Evolutionary conservation across 495 filamentous ascomycete species (phyloP), one percentile per base, ranked within the genome.

Genomic region (Aspergillus bertholletiae): DNA sequence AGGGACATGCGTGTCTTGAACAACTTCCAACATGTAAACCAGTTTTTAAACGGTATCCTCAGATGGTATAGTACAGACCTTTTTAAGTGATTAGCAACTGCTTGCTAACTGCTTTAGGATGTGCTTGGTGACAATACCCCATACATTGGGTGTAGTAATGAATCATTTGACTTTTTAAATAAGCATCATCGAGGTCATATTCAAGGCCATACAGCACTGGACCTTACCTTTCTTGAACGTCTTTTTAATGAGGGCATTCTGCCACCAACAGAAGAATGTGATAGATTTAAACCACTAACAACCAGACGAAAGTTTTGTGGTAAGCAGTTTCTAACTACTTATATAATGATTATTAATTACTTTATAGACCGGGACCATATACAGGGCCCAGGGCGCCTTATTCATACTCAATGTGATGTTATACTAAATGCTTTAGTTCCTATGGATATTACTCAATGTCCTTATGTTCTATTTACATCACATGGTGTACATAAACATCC

Each of bases 391-490:
- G 52, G 52, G 13, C 11, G 26, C 28, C 21, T 54, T 27, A 22
- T 21, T 21, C 43, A 49, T 30, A 37, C 11, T 27, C 2, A 0
- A 1, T 57, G 55, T 40, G 24, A 43, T 52, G 49, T 57, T 41
- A 43, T 28, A 0, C 53, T 57, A 32, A 48, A 39, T 48, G 49
- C 49, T 20, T 34, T 57, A 34, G 49, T 57, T 0, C 55, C 55
- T 21, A 35, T 47, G 13, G 49, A 57, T 18, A 41, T 57, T 9
- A 22, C 21, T 6, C 7, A 52, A 41, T 57, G 34, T 43, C 49
- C 49, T 28, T 57, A 51, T 53, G 43, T 57, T 0, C 7, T 52
- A 24, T 57, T 57, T 52, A 52, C 41, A 20, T 57, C 55, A 1
- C 49, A 41, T 23, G 55, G 55, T 2, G 17, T 48, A 18, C 49